Percentiles rank a stretch among this genome's conserved stretches.
Evolutionary conservation across 257 asterid species (phyloP).

Genomic region (Solanum paucissectum): DNA sequence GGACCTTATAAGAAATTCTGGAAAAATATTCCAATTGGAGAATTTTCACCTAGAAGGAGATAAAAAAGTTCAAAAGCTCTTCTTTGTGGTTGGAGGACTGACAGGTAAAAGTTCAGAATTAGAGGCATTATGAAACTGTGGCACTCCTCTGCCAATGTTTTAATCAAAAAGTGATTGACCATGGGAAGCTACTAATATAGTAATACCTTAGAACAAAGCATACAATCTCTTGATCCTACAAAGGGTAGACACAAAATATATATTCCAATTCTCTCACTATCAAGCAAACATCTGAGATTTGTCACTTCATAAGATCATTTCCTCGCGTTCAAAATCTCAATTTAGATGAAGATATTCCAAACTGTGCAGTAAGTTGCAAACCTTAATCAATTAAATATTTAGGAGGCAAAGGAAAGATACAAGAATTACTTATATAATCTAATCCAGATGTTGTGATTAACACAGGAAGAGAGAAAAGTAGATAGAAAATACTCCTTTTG

Average conservation of each 20-base stretch:
- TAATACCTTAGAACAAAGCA: neutral
- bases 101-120: neutral
- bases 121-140: neutral
- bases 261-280: neutral
- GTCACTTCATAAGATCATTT: neutral
- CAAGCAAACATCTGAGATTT: neutral
- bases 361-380: neutral
- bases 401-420: neutral
- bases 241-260: neutral
- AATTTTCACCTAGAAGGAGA: neutral
- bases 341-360: neutral
- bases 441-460: neutral
- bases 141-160: neutral
- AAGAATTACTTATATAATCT: neutral
- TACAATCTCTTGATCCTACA: neutral
- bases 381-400: neutral
- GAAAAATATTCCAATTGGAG: neutral
- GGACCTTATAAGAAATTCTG: neutral
- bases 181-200: neutral
- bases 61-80: neutral
- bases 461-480: neutral
- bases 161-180: neutral
- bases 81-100: neutral
- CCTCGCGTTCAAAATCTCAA: neutral
- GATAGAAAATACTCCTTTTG: neutral